Evolutionary conservation across 2,329 filamentous ascomycete genomes (phyloP), one percentile per base, ranked within the genome.

Genomic region (Fusarium falciforme): DNA sequence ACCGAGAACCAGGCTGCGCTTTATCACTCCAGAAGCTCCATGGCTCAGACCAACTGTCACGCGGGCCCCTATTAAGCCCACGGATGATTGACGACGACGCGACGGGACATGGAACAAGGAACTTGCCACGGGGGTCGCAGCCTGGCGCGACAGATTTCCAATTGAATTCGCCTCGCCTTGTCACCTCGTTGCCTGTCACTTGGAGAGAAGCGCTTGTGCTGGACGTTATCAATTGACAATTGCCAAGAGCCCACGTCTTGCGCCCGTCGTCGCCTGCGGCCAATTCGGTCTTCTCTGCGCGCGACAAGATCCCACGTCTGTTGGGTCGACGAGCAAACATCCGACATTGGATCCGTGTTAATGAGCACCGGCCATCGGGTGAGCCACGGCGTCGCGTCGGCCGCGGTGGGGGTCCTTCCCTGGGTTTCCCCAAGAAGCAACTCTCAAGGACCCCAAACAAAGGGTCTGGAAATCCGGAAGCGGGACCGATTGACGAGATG

Each of bases 401-500:
- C 17, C 17, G 25, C 62, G 47, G 71, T 64, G 64, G 64, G 68
- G 64, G 47, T 17, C 35, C 62, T 58, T 72, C 64, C 33, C 42
- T 67, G 59, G 38, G 33, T 64, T 68, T 71, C 62, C 59, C 54
- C 64, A 70, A 67, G 35, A 29, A 72, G 69, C 27, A 71, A 44
- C 40, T 61, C 55, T 70, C 54, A 60, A 72, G 47, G 63, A 49
- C 62, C 63, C 65, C 64, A 76, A 76, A 74, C 70, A 74, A 72
- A 76, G 65, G 73, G 73, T 76, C 73, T 74, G 44, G 71, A 57
- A 75, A 71, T 74, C 73, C 69, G 64, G 73, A 70, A 74, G 76
- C 65, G 74, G 76, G 75, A 72, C 76, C 72, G 75, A 77, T 77
- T 77, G 76, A 77, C 76, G 75, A 77, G 72, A 74, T 73, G 72